Percentiles rank a stretch among this genome's conserved stretches.
Conservation (phyloP, 108 stramenopile genomes). For the Nitzschia putrida region DNA sequence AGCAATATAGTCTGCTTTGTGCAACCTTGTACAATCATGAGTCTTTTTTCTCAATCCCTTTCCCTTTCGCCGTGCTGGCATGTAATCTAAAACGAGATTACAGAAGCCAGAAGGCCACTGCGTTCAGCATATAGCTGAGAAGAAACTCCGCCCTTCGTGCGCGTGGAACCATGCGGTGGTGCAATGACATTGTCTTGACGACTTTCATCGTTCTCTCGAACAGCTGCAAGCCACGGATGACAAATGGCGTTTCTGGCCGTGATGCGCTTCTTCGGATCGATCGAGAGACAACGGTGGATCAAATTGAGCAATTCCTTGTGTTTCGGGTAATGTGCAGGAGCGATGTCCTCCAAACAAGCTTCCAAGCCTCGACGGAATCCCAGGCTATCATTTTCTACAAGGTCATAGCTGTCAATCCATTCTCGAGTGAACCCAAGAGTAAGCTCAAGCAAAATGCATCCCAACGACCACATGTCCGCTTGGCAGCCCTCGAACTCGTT, state of each 20-base stretch:
- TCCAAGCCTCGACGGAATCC: conserved; percentile 22
- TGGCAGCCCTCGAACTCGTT: conserved; percentile 40
- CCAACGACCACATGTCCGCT: conserved; percentile 74
- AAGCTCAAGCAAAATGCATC: conserved; percentile 71
- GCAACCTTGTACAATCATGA: too few relatives aligned
- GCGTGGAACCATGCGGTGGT: neutral
- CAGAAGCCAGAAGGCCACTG: neutral
- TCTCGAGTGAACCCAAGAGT: conserved; percentile 35
- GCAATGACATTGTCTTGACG: neutral
- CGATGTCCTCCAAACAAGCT: conserved; percentile 29
- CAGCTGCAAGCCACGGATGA: conserved; percentile 69
- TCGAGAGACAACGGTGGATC: conserved; percentile 38
- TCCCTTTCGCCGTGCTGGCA: too few relatives aligned
- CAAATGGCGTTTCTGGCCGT: conserved; percentile 69
- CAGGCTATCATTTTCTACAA: conserved; percentile 1
- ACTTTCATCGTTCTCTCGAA: neutral
- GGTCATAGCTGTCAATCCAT: conserved; percentile 40
- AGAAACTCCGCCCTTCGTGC: neutral
- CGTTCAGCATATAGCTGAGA: conserved; percentile 1
- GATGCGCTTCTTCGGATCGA: conserved; percentile 65
- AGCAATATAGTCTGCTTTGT: too few relatives aligned
- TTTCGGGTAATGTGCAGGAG: conserved; percentile 10
- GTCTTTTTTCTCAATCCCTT: too few relatives aligned
- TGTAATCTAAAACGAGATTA: neutral
- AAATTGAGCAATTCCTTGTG: conserved; percentile 20